Percentiles rank a stretch among this genome's conserved stretches.
Conservation (phyloP, 2,329 filamentous ascomycete genomes). For the Thermomyces lanuginosus region DNA sequence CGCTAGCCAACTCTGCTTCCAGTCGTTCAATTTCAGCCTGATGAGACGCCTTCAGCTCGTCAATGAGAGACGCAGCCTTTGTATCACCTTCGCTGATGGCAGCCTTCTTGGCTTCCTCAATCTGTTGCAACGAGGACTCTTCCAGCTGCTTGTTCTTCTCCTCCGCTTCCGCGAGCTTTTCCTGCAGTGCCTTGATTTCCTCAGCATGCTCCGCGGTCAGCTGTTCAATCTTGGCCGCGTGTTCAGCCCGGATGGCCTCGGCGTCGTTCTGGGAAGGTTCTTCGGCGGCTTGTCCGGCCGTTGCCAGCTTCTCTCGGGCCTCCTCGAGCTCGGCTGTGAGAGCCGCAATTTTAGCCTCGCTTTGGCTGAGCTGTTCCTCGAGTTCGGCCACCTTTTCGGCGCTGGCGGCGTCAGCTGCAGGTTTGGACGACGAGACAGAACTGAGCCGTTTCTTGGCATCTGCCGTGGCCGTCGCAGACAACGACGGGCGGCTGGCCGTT, state of each 20-base stretch:
- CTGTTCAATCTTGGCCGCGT: conserved; percentile 18
- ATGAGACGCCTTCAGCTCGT: conserved; percentile 22
- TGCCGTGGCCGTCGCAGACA: conserved; percentile 9
- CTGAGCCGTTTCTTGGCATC: conserved; percentile 23
- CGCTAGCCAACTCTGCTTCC: conserved; percentile 18
- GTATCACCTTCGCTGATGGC: conserved; percentile 22
- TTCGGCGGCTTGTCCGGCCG: conserved; percentile 14
- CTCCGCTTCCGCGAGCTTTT: conserved; percentile 21
- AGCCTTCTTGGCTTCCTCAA: conserved; percentile 23
- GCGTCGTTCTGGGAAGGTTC: conserved; percentile 12
- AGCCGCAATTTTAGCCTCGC: conserved; percentile 18
- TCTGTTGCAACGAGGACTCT: conserved; percentile 20
- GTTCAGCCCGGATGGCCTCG: conserved; percentile 15
- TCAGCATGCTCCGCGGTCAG: conserved; percentile 17
- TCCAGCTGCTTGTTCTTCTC: conserved; percentile 20
- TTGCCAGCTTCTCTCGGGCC: conserved; percentile 20
- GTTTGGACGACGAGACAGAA: conserved; percentile 16
- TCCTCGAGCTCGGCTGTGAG: conserved; percentile 19
- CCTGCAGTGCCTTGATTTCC: conserved; percentile 17
- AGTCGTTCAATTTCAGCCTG: conserved; percentile 20
- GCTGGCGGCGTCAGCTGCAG: conserved; percentile 11
- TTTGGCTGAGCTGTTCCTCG: conserved; percentile 21
- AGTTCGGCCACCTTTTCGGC: conserved; percentile 20
- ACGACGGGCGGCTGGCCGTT: conserved; percentile 11
- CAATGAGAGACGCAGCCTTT: conserved; percentile 18